A percentile compares a stretch with the other conserved stretches of the same genome.
Evolutionary conservation across 345 rosid species (phyloP).

Genomic region (Zanthoxylum bungeanum): DNA sequence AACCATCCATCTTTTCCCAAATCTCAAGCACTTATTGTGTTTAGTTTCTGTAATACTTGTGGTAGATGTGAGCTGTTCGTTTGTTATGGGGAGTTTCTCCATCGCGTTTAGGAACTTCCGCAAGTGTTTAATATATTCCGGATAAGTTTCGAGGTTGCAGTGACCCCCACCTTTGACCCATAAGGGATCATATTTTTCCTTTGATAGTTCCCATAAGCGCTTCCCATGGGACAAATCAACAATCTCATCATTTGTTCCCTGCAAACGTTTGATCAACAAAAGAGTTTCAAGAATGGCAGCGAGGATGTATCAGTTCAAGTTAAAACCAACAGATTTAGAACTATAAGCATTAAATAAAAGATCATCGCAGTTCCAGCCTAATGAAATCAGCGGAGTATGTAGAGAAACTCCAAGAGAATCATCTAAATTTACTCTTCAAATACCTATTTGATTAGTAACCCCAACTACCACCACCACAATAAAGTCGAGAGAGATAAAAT

Average conservation of each 20-base stretch:
- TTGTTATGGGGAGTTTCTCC: slow-evolving; percentile 72
- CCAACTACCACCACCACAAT: too few species aligned
- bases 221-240: slow-evolving; percentile 91
- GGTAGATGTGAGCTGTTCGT: slow-evolving; percentile 38
- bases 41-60: slow-evolving; percentile 59
- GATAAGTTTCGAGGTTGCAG: slow-evolving; percentile 93
- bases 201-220: slow-evolving; percentile 87
- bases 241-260: slow-evolving; percentile 93
- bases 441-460: too few species aligned
- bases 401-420: too few species aligned
- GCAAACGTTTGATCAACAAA: slow-evolving; percentile 17
- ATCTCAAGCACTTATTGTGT: slow-evolving; percentile 69
- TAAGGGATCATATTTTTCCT: slow-evolving; percentile 86
- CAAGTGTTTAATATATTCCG: slow-evolving; percentile 86
- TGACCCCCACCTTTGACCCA: slow-evolving; percentile 99
- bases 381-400: too few species aligned
- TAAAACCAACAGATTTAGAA: neutral
- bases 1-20: slow-evolving; percentile 48
- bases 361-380: neutral
- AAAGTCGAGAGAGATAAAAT: too few species aligned
- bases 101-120: slow-evolving; percentile 76
- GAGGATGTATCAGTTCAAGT: neutral
- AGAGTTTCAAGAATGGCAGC: neutral
- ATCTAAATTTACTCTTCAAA: too few species aligned
- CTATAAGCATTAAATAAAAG: neutral